Conservation (phyloP, 768 basidiomycete genomes). For the Boletus rubroflammeus region DNA sequence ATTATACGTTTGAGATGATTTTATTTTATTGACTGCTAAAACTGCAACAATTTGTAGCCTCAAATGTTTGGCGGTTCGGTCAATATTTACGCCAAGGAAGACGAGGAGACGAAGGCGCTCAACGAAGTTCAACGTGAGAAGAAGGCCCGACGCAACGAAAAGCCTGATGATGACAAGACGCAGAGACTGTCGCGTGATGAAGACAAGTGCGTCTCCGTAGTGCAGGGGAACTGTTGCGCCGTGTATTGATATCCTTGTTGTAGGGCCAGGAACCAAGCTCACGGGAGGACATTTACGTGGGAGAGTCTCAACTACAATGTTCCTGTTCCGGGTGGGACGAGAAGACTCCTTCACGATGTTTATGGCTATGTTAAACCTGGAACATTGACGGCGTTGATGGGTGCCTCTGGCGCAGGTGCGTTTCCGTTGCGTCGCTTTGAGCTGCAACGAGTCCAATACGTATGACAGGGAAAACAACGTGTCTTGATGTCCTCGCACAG, state of each 20-base stretch:
- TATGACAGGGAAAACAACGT: constrained; percentile 66
- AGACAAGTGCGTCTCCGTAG: constrained; percentile 12
- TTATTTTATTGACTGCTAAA: neutral
- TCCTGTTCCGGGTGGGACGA: constrained; percentile 58
- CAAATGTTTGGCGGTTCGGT: constrained; percentile 38
- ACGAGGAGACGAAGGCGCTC: constrained; percentile 47
- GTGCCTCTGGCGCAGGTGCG: constrained; percentile 71
- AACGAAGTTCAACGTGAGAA: constrained; percentile 52
- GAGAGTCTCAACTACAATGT: constrained; percentile 74
- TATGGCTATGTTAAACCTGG: constrained; percentile 83
- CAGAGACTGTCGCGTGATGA: constrained; percentile 21
- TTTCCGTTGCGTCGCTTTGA: constrained; percentile 15
- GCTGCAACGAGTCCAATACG: neutral
- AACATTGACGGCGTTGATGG: constrained; percentile 87
- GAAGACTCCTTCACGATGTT: constrained; percentile 68
- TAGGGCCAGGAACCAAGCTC: neutral
- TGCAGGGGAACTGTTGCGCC: neutral
- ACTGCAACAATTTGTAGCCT: constrained; percentile 23
- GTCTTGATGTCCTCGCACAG: constrained; percentile 69
- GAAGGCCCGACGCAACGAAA: constrained; percentile 42
- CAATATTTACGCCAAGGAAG: constrained; percentile 60
- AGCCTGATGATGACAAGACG: constrained; percentile 24
- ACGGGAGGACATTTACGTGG: constrained; percentile 68
- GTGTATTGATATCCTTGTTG: neutral
- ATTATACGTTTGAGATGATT: neutral